Conservation (phyloP, 192 early-diverging fungal genomes). For the Coemansia sp. region DNA sequence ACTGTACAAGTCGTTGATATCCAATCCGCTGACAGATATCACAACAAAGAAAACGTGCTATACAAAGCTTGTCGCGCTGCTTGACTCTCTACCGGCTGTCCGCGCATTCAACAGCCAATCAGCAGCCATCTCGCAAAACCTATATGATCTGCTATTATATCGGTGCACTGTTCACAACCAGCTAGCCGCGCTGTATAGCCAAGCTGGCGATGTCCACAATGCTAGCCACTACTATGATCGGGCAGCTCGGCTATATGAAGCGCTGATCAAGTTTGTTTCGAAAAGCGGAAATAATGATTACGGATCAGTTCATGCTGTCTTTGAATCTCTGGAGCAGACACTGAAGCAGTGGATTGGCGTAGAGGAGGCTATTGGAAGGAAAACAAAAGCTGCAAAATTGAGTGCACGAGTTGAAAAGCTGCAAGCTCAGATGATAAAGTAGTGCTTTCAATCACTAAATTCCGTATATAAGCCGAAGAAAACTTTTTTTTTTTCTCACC, state of each 20-base stretch:
- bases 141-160: neutral
- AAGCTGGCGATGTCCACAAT: neutral
- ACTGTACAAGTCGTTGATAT: slow-evolving; percentile 14
- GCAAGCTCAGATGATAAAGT: neutral
- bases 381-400: slow-evolving; percentile 22
- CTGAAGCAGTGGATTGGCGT: slow-evolving; percentile 31
- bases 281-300: neutral
- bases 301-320: neutral
- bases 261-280: neutral
- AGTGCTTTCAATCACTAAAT: no score
- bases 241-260: neutral
- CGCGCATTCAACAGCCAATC: slow-evolving; percentile 10
- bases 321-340: neutral
- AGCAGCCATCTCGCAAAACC: neutral
- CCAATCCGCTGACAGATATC: slow-evolving; percentile 10
- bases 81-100: slow-evolving; percentile 12
- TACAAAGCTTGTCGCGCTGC: slow-evolving; percentile 13
- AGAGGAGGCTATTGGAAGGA: slow-evolving; percentile 30
- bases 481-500: no score
- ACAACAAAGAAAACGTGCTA: slow-evolving; percentile 4
- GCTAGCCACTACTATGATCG: neutral
- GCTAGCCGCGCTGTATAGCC: neutral
- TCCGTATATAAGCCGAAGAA: no score
- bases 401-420: slow-evolving; percentile 14
- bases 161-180: neutral